Percentiles rank a stretch among this genome's conserved stretches.
Evolutionary conservation across 169 alveolate genomes (phyloP).

Genomic region (Eimeria praecox): DNA sequence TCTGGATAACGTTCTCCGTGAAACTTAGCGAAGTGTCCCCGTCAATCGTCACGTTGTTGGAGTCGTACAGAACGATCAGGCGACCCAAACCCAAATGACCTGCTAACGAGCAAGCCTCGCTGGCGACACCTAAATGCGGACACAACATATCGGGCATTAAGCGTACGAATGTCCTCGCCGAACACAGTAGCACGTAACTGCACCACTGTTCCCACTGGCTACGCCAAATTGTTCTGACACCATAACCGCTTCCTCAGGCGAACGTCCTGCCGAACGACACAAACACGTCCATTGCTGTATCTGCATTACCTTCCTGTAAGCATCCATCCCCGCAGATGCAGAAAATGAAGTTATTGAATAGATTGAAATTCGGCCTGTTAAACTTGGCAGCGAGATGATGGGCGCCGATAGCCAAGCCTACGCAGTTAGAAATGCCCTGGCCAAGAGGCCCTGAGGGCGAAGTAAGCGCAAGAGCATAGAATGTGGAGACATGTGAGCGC

Average conservation of each 20-base stretch:
- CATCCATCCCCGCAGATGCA: constrained; percentile 92
- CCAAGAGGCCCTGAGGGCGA: constrained; percentile 89
- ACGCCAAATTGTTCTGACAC: neutral
- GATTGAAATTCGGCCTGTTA: constrained; percentile 86
- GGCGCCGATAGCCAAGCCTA: constrained; percentile 90
- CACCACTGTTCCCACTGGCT: neutral
- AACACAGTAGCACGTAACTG: neutral
- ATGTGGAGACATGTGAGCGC: neutral
- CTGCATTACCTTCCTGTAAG: constrained; percentile 87
- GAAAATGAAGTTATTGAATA: constrained; percentile 86
- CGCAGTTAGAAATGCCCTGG: constrained; percentile 90
- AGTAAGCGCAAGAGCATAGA: neutral
- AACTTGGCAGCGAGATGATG: constrained; percentile 88
- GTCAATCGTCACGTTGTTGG: constrained; percentile 89
- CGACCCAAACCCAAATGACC: constrained; percentile 89
- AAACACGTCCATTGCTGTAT: neutral
- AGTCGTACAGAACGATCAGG: constrained; percentile 89
- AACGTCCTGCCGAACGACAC: neutral
- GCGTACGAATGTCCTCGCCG: neutral
- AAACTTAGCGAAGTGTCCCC: constrained; percentile 87
- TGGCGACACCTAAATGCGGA: constrained; percentile 81
- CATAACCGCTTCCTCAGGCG: neutral
- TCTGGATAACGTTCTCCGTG: constrained; percentile 86
- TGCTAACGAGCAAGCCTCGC: constrained; percentile 91
- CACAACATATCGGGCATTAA: neutral